Evolutionary conservation across 352 stramenopile genomes (phyloP), one percentile per base, ranked within the genome.

Genomic region (Phytophthora fragariae): DNA sequence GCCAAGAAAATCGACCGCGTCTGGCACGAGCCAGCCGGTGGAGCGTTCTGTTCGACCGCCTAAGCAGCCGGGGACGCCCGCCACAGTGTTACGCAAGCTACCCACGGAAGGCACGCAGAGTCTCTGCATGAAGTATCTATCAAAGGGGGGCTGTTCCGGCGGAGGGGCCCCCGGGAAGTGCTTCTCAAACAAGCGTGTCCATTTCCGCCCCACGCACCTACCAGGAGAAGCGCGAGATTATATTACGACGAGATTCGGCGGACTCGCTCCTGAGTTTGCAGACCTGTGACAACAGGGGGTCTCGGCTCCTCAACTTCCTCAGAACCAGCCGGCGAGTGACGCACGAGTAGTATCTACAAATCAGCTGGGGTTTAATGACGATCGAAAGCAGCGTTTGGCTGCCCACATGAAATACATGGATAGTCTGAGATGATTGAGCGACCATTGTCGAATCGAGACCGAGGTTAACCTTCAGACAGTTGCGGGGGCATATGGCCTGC

Each of bases 61-160:
- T 29, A 29, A 29, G 24, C 24, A 29, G 2, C 27, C 27, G 27
- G 27, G 27, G 27, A 31, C 27, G 3, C n/a, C n/a, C n/a, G n/a
- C n/a, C n/a, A n/a, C 27, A 2, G 27, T 31, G 27, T 31, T 31
- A 31, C 11, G 15, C 53, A 41, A 5, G 9, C 24, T 59, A 15
- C 53, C 53, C 11, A 59, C 2, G 29, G 27, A 46, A 46, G 53
- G 53, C 19, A 24, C 24, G 14, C 10, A 24, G 12, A 7, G 21
- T 10, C 8, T 59, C 9, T 59, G 59, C 15, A 41, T 58, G 4
- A 57, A 52, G 29, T 41, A 66, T n/a, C 37, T 66, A 12, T 66
- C 59, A 11, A 66, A 21, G 19, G 19, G 19, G 2, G 59, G 59
- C 1, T 66, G 59, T n/a, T 5, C n/a, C 5, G 21, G 33, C 31